phyloP scores from a whole-genome alignment of 495 filamentous ascomycete genomes.

The Ascobolus immersus region DNA sequence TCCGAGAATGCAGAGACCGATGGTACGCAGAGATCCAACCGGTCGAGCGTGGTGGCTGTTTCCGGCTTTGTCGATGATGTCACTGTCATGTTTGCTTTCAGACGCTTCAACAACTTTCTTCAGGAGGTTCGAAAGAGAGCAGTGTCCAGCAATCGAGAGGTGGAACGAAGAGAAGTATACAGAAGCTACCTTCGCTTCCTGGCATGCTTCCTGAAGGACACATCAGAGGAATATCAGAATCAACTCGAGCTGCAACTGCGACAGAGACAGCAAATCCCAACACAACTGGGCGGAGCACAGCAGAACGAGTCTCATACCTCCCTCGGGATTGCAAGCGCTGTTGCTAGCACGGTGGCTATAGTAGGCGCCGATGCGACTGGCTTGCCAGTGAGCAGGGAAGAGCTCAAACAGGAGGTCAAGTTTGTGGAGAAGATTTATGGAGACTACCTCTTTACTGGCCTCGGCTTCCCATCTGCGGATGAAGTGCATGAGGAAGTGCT shows the following conservation, averaged over 20 bases:
- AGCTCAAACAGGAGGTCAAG: slow-evolving; percentile 9
- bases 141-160: slow-evolving; percentile 2
- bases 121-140: neutral
- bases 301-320: too few species aligned
- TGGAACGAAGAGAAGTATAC: slow-evolving; percentile 11
- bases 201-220: slow-evolving; percentile 8
- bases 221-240: too few species aligned
- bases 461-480: slow-evolving; percentile 58
- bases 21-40: slow-evolving; percentile 20
- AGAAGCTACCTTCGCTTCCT: slow-evolving; percentile 12
- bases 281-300: neutral
- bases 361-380: neutral
- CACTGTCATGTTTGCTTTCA: slow-evolving; percentile 11
- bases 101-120: slow-evolving; percentile 11
- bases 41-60: slow-evolving; percentile 12
- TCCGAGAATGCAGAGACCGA: neutral
- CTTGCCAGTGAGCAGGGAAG: neutral
- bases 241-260: neutral
- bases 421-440: slow-evolving; percentile 11
- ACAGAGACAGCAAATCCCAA: neutral
- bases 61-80: slow-evolving; percentile 10
- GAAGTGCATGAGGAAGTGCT: slow-evolving; percentile 50
- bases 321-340: neutral
- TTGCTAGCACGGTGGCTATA: too few species aligned
- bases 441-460: slow-evolving; percentile 7